These are phyloP conservation scores for Euryodendron excelsum DNA, from an alignment of 148 eudicot genomes.

Conservation along the genomic window DNA sequence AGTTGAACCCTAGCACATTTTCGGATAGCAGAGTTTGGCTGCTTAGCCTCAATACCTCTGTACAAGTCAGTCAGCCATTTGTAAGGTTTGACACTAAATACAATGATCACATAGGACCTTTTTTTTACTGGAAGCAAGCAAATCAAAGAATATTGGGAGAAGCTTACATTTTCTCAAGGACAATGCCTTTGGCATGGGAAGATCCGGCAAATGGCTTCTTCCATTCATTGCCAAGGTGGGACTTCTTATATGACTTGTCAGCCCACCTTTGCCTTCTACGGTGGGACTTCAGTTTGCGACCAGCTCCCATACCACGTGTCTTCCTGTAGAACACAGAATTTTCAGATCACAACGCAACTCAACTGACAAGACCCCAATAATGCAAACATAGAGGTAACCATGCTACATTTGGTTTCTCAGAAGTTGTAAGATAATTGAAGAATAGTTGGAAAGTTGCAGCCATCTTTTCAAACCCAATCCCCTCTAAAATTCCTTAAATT, in stretches of 20 bases:
- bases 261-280: constrained; percentile 87
- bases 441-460: background rate
- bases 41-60: constrained; percentile 55
- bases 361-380: background rate
- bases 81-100: background rate
- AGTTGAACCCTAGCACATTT: constrained; percentile 52
- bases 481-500: background rate
- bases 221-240: constrained; percentile 90
- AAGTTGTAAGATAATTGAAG: background rate
- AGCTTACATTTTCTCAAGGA: constrained; percentile 74
- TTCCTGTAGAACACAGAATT: constrained; percentile 34
- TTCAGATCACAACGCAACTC: background rate
- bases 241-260: constrained; percentile 81
- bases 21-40: constrained; percentile 50
- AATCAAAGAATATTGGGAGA: background rate
- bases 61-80: background rate
- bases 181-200: constrained; percentile 87
- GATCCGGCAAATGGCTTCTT: constrained; percentile 86
- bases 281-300: constrained; percentile 82
- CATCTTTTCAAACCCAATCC: background rate
- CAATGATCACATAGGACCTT: background rate
- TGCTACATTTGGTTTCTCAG: background rate
- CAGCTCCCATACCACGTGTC: constrained; percentile 87
- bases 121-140: background rate
- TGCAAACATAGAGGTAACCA: background rate